Percentiles rank a stretch among this genome's conserved stretches.
phyloP scores from a whole-genome alignment of 306 rosid genomes.

The Chamaecrista fasciculata region DNA sequence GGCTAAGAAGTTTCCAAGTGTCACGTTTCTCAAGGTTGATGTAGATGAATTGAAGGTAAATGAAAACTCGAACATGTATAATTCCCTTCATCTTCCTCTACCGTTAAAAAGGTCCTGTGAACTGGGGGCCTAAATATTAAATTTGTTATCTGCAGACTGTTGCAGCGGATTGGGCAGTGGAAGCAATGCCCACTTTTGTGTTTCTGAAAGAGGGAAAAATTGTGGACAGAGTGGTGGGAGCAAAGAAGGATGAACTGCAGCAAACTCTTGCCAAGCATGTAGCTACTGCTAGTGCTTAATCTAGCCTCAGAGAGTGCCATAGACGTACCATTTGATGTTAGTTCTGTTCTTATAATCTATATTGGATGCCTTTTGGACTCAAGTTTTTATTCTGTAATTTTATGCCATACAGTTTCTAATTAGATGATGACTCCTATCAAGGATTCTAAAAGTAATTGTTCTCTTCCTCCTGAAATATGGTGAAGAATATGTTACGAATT shows the following conservation, averaged over 20 bases:
- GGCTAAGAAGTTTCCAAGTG: constrained; percentile 60
- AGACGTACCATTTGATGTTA: not conserved
- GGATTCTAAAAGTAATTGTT: not conserved
- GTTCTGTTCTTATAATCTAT: constrained; percentile 12
- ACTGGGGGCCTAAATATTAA: constrained; percentile 1
- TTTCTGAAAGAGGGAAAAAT: constrained; percentile 80
- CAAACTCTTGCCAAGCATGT: constrained; percentile 56
- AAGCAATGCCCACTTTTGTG: constrained; percentile 95
- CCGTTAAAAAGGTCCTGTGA: not conserved
- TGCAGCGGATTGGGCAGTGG: constrained; percentile 92
- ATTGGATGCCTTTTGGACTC: not conserved
- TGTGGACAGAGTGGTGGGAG: constrained; percentile 82
- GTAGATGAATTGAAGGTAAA: constrained; percentile 87
- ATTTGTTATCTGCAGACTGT: constrained; percentile 51
- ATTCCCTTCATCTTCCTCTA: not conserved
- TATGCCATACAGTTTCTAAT: constrained; percentile 11
- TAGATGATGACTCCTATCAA: constrained; percentile 4
- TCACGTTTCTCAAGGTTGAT: constrained; percentile 76
- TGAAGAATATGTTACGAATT: constrained; percentile 5
- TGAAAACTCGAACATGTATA: not conserved
- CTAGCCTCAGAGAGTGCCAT: constrained; percentile 23
- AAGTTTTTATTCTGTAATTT: constrained; percentile 10
- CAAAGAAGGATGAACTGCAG: constrained; percentile 78
- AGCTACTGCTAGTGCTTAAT: constrained; percentile 44
- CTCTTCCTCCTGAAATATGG: constrained; percentile 9